Evolutionary conservation across 2,329 filamentous ascomycete genomes (phyloP).

Genomic region (Paecilomyces dactylethromorphus): DNA sequence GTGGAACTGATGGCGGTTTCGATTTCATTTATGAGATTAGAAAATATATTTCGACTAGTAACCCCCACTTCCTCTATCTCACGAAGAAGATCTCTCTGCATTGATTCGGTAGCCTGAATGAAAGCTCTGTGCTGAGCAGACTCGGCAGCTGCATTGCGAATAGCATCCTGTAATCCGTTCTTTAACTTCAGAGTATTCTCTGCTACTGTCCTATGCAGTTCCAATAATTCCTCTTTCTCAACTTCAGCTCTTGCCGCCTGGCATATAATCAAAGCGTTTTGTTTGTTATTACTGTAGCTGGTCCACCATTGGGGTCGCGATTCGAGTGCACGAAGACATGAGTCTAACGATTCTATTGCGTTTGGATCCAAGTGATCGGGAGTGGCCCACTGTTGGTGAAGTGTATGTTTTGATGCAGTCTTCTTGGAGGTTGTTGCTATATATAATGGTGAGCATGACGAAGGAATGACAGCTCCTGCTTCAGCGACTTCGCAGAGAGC

Average conservation of each 20-base stretch:
- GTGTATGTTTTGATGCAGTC: not conserved
- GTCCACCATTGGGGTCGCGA: conserved; percentile 55
- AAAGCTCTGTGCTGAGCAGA: conserved; percentile 27
- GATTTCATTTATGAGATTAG: conserved; percentile 17
- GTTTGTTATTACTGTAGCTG: conserved; percentile 57
- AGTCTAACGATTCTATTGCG: conserved; percentile 28
- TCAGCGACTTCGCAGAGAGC: conserved; percentile 57
- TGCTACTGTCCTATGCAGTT: conserved; percentile 31
- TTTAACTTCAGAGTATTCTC: conserved; percentile 30
- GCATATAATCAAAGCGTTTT: conserved; percentile 57
- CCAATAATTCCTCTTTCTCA: conserved; percentile 45
- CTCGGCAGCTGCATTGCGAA: conserved; percentile 23
- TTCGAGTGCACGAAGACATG: conserved; percentile 50
- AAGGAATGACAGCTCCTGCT: conserved; percentile 45
- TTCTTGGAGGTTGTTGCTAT: conserved; percentile 29
- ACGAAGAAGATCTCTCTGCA: conserved; percentile 21
- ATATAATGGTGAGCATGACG: conserved; percentile 45
- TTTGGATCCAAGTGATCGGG: conserved; percentile 10
- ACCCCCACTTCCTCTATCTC: conserved; percentile 27
- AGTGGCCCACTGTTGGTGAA: conserved; percentile 7
- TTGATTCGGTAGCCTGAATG: conserved; percentile 18
- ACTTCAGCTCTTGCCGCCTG: conserved; percentile 53
- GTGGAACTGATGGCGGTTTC: conserved; percentile 16
- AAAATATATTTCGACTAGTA: conserved; percentile 16
- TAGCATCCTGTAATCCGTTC: conserved; percentile 25